Conservation (phyloP, 176 grass and related monocot genomes). For the Juncus inflexus region DNA sequence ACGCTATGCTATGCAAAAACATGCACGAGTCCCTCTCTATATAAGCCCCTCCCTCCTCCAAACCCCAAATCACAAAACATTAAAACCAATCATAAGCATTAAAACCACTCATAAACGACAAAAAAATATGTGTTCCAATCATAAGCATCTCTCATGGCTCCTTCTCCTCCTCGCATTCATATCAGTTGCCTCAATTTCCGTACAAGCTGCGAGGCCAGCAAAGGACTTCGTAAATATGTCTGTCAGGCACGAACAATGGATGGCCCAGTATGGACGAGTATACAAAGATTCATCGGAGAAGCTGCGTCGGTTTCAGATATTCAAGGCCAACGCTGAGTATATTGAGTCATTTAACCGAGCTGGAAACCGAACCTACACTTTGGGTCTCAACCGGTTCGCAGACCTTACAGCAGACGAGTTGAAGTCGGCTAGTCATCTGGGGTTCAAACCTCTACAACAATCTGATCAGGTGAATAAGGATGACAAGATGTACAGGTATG, state of each 20-base stretch:
- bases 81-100: too few relatives aligned
- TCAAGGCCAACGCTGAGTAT: constrained; percentile 29
- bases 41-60: too few relatives aligned
- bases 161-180: too few relatives aligned
- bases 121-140: too few relatives aligned
- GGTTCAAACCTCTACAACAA: not conserved
- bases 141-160: too few relatives aligned
- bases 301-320: constrained; percentile 31
- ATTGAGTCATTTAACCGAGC: constrained; percentile 33
- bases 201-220: too few relatives aligned
- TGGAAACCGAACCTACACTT: constrained; percentile 17
- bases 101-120: too few relatives aligned
- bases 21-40: too few relatives aligned
- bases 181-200: too few relatives aligned
- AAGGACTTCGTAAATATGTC: too few relatives aligned
- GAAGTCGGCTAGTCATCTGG: not conserved
- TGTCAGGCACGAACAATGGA: constrained; percentile 29
- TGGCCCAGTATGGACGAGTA: constrained; percentile 27
- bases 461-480: not conserved
- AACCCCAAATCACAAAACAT: too few relatives aligned
- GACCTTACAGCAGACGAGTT: constrained; percentile 47
- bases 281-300: constrained; percentile 40
- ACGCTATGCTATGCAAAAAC: too few relatives aligned
- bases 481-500: constrained; percentile 9
- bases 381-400: constrained; percentile 31